Evolutionary conservation across 306 rosid genomes (phyloP).

Genomic region (Ziziphus jujuba): DNA sequence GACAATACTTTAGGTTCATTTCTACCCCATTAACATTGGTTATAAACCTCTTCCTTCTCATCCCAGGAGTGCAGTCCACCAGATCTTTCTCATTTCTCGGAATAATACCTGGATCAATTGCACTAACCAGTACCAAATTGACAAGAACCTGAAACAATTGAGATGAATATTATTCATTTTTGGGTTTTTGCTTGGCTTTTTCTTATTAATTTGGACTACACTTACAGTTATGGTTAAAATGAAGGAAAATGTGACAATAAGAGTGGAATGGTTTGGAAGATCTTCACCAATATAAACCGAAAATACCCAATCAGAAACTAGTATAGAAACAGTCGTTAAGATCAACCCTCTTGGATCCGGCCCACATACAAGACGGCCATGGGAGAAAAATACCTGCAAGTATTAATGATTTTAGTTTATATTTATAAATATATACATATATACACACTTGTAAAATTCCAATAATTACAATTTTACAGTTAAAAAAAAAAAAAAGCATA

Average conservation of each 20-base stretch:
- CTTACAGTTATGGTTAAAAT: conserved; percentile 28
- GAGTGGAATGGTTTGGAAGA: conserved; percentile 25
- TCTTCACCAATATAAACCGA: conserved; percentile 28
- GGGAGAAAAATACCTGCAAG: conserved; percentile 35
- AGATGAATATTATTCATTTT: too few species aligned
- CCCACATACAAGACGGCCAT: conserved; percentile 38
- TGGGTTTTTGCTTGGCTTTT: too few species aligned
- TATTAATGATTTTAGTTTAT: background rate
- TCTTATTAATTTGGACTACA: background rate
- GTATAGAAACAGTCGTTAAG: conserved; percentile 29
- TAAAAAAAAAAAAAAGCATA: background rate
- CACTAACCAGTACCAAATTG: conserved; percentile 29
- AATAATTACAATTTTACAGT: background rate
- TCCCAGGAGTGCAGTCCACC: conserved; percentile 7
- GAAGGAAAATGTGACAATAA: conserved; percentile 18
- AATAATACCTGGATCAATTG: conserved; percentile 38
- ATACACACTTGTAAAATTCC: background rate
- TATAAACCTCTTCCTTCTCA: conserved; percentile 20
- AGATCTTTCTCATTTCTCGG: conserved; percentile 29
- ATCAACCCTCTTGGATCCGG: conserved; percentile 38
- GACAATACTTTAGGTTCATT: conserved; percentile 34
- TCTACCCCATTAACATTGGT: conserved; percentile 28
- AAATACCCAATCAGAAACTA: conserved; percentile 41
- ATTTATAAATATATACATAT: too few species aligned
- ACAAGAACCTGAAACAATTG: conserved; percentile 28